Evolutionary conservation across 192 early-diverging fungal species (phyloP).

Genomic region (Podochytrium sp.): DNA sequence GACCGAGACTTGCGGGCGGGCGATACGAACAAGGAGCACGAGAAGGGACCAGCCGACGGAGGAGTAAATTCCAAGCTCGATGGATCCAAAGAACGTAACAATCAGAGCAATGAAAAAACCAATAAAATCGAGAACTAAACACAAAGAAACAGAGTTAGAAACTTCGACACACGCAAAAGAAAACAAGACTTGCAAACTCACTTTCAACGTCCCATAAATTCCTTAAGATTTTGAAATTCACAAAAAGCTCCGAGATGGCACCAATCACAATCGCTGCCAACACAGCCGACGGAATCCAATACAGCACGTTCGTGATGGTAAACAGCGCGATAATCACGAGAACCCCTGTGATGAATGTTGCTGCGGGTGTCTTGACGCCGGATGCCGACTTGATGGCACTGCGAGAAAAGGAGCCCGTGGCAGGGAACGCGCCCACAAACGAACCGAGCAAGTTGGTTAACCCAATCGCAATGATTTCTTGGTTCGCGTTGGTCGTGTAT

Average conservation of each 20-base stretch:
- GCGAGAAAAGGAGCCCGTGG: conserved; percentile 93
- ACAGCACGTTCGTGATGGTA: conserved; percentile 81
- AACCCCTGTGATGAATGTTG: conserved; percentile 75
- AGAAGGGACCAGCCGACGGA: conserved; percentile 73
- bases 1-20: conserved; percentile 62
- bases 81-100: conserved; percentile 66
- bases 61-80: conserved; percentile 82
- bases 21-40: conserved; percentile 78
- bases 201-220: conserved; percentile 64
- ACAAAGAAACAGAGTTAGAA: conserved; percentile 68
- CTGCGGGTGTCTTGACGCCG: conserved; percentile 80
- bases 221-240: conserved; percentile 58
- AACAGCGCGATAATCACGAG: conserved; percentile 85
- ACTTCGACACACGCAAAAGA: no score
- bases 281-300: conserved; percentile 79
- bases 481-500: conserved; percentile 82
- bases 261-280: conserved; percentile 84
- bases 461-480: conserved; percentile 90
- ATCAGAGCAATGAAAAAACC: conserved; percentile 55
- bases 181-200: no score
- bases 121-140: conserved; percentile 63
- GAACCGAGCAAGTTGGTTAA: conserved; percentile 81
- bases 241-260: conserved; percentile 80
- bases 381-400: conserved; percentile 89
- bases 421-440: conserved; percentile 86